phyloP scores from a whole-genome alignment of 2,329 filamentous ascomycete species.

The Dothistroma pini region DNA sequence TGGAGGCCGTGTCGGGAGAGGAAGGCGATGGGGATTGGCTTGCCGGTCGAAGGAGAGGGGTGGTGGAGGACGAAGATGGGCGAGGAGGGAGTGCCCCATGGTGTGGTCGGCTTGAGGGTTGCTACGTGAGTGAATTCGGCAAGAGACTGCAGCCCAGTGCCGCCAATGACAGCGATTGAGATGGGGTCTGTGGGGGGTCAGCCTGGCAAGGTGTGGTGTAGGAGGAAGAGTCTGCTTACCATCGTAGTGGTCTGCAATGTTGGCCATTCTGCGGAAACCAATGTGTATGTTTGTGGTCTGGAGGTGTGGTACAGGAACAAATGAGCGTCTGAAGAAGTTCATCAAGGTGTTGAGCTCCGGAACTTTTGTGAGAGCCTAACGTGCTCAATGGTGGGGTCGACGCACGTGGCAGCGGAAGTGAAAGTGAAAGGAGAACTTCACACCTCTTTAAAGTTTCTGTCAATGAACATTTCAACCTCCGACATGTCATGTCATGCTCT shows the following conservation, averaged over 20 bases:
- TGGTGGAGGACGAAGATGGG: slow-evolving; percentile 87
- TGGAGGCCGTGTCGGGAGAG: slow-evolving; percentile 85
- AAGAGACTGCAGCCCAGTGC: slow-evolving; percentile 85
- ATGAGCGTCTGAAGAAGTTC: background rate
- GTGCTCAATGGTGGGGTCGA: too few relatives aligned
- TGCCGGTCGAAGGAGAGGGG: slow-evolving; percentile 63
- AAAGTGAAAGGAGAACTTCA: too few relatives aligned
- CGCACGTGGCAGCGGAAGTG: too few relatives aligned
- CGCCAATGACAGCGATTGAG: slow-evolving; percentile 54
- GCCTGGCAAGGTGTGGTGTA: background rate
- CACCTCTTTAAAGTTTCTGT: too few relatives aligned
- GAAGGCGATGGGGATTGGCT: slow-evolving; percentile 71
- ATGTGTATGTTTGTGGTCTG: slow-evolving; percentile 26
- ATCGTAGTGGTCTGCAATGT: slow-evolving; percentile 33
- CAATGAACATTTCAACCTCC: too few relatives aligned
- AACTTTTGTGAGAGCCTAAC: background rate
- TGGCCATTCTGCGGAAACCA: slow-evolving; percentile 36
- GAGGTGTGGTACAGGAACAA: background rate
- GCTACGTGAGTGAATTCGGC: slow-evolving; percentile 84
- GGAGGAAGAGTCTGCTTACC: slow-evolving; percentile 18
- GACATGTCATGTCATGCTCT: too few relatives aligned
- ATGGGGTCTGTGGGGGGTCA: slow-evolving; percentile 41
- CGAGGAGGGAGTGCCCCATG: slow-evolving; percentile 78
- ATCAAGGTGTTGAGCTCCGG: background rate
- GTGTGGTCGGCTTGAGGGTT: slow-evolving; percentile 70